Base-by-base conservation (phyloP, 2,329 filamentous ascomycete genomes). In the Colletotrichum sp. region DNA sequence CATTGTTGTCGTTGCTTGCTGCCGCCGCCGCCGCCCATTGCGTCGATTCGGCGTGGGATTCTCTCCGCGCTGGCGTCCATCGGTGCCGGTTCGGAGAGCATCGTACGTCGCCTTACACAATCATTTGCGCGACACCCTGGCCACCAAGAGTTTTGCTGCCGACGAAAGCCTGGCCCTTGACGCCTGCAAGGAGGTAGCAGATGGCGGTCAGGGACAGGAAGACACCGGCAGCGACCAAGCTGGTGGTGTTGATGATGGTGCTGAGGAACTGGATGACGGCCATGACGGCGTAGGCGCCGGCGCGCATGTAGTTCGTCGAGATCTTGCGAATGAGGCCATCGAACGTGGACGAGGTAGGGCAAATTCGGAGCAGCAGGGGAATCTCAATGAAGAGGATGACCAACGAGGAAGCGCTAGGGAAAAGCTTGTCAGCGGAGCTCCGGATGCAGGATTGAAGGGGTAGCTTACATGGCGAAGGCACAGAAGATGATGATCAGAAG, bases 241-340 rank as follows among this genome's bases (percentile, higher is more conserved):
- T 95, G 67, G 93, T 95, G 12, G 90, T 84, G 63, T 86, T 83
- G 26, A 87, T 82, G 76, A 94, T 89, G 78, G 96, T 87, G 84
- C 95, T 98, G 75, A 98, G 87, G 92, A 95, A 99, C 86, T 98
- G 96, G 61, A 98, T 85, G 67, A 93, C 82, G 80, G 92, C 94
- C 94, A 99, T 96, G 83, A 92, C 87, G 74, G 87, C 86, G 86
- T 99, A 99, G 83, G 98, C 94, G 74, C 89, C 94, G 24, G 96
- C 96, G 86, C 97, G 96, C 93, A 97, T 98, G 88, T 96, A 99
- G 89, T 98, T 99, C 75, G 96, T 98, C 78, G 95, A 95, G 88
- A 99, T 95, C 82, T 92, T 93, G 86, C 96, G 96, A 85, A 99
- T 96, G 84, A 96, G 93, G 79, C 87, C 88, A 85, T 99, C 97